Evolutionary conservation across 1,284 basidiomycete genomes (phyloP).

Genomic region (Phlebopus sp.): DNA sequence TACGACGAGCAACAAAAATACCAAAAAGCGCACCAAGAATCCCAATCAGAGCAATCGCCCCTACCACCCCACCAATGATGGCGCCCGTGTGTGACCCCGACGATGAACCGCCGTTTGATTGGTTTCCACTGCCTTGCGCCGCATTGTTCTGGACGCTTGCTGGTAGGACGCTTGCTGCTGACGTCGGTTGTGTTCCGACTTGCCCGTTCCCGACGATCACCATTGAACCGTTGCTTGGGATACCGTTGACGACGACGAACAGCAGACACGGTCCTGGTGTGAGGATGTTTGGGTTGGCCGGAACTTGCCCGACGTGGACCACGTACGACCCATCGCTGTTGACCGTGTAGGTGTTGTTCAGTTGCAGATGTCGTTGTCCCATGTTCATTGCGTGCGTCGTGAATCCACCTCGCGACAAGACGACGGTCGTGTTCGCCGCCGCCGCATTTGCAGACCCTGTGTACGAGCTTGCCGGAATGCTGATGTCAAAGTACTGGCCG

Average conservation of each 20-base stretch:
- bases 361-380: slow-evolving; percentile 77
- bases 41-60: slow-evolving; percentile 45
- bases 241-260: slow-evolving; percentile 79
- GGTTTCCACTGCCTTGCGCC: slow-evolving; percentile 16
- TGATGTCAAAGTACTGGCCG: slow-evolving; percentile 73
- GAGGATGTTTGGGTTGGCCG: slow-evolving; percentile 81
- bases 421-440: slow-evolving; percentile 76
- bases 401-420: slow-evolving; percentile 85
- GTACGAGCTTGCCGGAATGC: slow-evolving; percentile 60
- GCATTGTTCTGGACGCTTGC: slow-evolving; percentile 16
- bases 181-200: slow-evolving; percentile 63
- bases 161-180: slow-evolving; percentile 51
- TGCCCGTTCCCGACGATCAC: slow-evolving; percentile 80
- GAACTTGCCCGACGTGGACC: slow-evolving; percentile 77
- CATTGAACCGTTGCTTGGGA: slow-evolving; percentile 76
- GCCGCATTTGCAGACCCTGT: slow-evolving; percentile 65
- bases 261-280: slow-evolving; percentile 83
- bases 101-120: slow-evolving; percentile 11
- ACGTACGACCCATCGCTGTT: slow-evolving; percentile 69
- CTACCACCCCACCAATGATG: slow-evolving; percentile 53
- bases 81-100: slow-evolving; percentile 37
- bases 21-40: slow-evolving; percentile 49
- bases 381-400: slow-evolving; percentile 96
- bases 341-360: slow-evolving; percentile 82
- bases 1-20: slow-evolving; percentile 44